Conservation (phyloP, 73 alveolate genomes). For the Paramecium primaurelia region DNA sequence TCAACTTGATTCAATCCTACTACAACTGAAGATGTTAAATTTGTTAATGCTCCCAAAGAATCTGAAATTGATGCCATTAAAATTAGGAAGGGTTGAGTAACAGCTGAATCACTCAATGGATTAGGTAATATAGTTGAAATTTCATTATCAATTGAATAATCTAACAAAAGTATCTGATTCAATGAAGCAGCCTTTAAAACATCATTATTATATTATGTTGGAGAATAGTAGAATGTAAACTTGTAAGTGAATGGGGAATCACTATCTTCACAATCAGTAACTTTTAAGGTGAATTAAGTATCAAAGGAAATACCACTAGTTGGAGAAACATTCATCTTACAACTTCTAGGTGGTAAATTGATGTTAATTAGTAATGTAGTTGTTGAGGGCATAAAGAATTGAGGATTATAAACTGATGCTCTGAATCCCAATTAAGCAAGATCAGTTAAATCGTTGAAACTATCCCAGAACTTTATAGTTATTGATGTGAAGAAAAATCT, state of each 20-base stretch:
- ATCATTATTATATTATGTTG: not conserved
- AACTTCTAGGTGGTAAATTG: not conserved
- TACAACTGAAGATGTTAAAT: not conserved
- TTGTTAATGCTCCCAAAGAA: not conserved
- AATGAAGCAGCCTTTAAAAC: not conserved
- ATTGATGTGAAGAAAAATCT: not conserved
- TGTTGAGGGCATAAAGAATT: not conserved
- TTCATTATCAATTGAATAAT: not conserved
- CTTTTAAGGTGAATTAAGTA: not conserved
- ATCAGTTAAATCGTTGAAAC: slow-evolving; percentile 4
- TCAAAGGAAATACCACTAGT: not conserved
- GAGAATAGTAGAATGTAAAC: not conserved
- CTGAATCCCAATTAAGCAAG: not conserved
- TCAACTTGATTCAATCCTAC: not conserved
- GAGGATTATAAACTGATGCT: not conserved
- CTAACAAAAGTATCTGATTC: not conserved
- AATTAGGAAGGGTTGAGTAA: not conserved
- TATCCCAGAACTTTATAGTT: not conserved
- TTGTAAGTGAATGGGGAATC: slow-evolving; percentile 1
- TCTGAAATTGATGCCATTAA: not conserved
- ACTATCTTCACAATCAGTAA: not conserved
- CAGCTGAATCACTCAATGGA: not conserved
- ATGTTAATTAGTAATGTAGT: not conserved
- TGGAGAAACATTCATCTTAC: not conserved
- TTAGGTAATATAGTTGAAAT: not conserved